Conservation (phyloP, 768 basidiomycete species). For the Termitomyces bulborhizus region DNA sequence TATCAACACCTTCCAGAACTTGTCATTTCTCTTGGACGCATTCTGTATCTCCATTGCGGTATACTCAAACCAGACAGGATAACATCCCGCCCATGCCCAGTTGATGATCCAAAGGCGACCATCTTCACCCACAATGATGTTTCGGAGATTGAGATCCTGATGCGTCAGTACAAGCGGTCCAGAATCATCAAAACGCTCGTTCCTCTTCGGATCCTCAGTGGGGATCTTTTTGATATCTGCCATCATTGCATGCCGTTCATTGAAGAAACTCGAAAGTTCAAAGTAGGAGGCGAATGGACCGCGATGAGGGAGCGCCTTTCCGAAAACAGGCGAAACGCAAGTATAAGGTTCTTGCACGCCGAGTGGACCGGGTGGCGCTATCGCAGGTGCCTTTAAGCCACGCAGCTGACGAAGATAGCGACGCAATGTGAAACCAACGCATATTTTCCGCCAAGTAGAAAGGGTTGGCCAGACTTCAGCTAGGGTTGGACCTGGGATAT, state of each 20-base stretch:
- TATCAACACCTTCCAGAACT: not conserved
- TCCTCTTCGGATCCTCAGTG: conserved; percentile 4
- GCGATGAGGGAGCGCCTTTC: not conserved
- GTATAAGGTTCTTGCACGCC: too few relatives aligned
- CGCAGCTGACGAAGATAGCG: conserved; percentile 16
- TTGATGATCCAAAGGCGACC: conserved; percentile 18
- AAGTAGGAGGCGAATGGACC: conserved; percentile 7
- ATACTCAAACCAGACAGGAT: conserved; percentile 14
- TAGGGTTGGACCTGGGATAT: too few relatives aligned
- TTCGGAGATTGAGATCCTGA: conserved; percentile 14
- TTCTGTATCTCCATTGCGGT: not conserved
- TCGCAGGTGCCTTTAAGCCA: not conserved
- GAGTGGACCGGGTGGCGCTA: not conserved
- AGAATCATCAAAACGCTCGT: conserved; percentile 12
- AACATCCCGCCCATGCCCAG: conserved; percentile 16
- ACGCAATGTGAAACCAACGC: conserved; percentile 14
- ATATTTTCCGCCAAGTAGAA: conserved; percentile 9
- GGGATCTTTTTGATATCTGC: too few relatives aligned
- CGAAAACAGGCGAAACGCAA: not conserved
- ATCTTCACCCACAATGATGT: conserved; percentile 16
- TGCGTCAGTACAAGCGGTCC: conserved; percentile 18
- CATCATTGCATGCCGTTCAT: not conserved
- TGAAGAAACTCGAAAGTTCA: conserved; percentile 10
- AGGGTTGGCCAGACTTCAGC: conserved; percentile 8
- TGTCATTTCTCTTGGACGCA: too few relatives aligned